These are phyloP conservation scores for Agrocybe chaxingu DNA, from an alignment of 768 basidiomycete species.

Conservation along the genomic window DNA sequence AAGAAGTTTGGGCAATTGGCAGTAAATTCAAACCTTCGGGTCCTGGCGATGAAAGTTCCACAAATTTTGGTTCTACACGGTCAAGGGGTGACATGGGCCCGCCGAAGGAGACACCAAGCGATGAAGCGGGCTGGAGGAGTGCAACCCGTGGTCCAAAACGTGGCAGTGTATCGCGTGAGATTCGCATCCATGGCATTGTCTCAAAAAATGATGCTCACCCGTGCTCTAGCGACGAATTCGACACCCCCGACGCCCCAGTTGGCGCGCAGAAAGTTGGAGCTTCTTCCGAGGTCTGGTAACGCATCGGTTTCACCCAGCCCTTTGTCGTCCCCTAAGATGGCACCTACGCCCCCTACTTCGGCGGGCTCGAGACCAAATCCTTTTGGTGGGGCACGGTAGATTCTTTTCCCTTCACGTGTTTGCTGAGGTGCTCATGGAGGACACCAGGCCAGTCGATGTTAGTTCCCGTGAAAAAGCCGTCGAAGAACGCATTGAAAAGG, in stretches of 20 bases:
- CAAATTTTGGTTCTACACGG: constrained; percentile 45
- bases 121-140: constrained; percentile 75
- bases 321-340: constrained; percentile 75
- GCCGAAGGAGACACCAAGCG: constrained; percentile 41
- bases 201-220: neutral
- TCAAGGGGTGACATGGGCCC: constrained; percentile 55
- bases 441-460: constrained; percentile 77
- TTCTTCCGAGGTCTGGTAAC: constrained; percentile 74
- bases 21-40: constrained; percentile 65
- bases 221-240: constrained; percentile 55
- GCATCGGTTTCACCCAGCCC: constrained; percentile 71
- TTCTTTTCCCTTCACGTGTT: constrained; percentile 1
- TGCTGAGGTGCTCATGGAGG: constrained; percentile 2
- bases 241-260: constrained; percentile 83
- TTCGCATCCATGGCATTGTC: neutral
- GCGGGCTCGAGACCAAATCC: constrained; percentile 59
- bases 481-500: constrained; percentile 65
- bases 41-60: constrained; percentile 34
- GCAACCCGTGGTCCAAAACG: constrained; percentile 35
- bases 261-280: constrained; percentile 76
- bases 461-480: constrained; percentile 74
- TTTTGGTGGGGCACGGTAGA: constrained; percentile 83
- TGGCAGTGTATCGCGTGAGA: constrained; percentile 63
- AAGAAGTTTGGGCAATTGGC: constrained; percentile 77
- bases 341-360: constrained; percentile 36